Evolutionary conservation across 2,329 filamentous ascomycete genomes (phyloP), one percentile per base, ranked within the genome.

Genomic region (Dothideomycetes sp.): DNA sequence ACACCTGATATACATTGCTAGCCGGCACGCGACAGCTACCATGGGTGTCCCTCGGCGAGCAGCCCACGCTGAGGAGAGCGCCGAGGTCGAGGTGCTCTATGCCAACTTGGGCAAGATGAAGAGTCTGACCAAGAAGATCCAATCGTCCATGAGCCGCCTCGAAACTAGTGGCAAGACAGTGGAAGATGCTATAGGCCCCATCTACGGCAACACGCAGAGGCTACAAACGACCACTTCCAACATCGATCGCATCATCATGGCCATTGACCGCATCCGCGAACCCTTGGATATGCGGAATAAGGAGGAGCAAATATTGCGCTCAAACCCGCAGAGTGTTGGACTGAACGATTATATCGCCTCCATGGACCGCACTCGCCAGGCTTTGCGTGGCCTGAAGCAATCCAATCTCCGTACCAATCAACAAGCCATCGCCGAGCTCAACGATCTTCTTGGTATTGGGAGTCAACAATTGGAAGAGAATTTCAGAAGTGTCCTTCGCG

Each of bases 401-500:
- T 89, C 89, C n/a, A 95, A 95, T 51, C 67, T 98, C 37, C 80
- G 85, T 43, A 84, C 88, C 8, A 96, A 95, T 45, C 88, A 96
- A 58, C 81, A 88, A 59, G 87, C 87, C 2, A 84, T 91, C 43
- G 68, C 77, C 31, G 87, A 95, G 46, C 74, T 94, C 41, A 81
- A 76, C 40, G 74, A 78, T 8, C 70, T 98, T 24, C 69, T 95
- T 45, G 83, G 80, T 53, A 76, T 78, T 4, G 91, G 87, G 17
- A 87, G 83, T 49, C 75, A 77, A 10, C 86, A 93, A 58, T 70
- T 98, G 22, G 87, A 96, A 61, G 78, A 78, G 42, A 74, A 89
- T 41, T 94, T 95, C 56, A 77, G 87, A 47, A 79, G 82, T 45
- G 71, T 87, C 39, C 66, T 98, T 31, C 75, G 73, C 47, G 84